phyloP scores from a whole-genome alignment of 139 green algal genomes.

The Chlorella sorokiniana region DNA sequence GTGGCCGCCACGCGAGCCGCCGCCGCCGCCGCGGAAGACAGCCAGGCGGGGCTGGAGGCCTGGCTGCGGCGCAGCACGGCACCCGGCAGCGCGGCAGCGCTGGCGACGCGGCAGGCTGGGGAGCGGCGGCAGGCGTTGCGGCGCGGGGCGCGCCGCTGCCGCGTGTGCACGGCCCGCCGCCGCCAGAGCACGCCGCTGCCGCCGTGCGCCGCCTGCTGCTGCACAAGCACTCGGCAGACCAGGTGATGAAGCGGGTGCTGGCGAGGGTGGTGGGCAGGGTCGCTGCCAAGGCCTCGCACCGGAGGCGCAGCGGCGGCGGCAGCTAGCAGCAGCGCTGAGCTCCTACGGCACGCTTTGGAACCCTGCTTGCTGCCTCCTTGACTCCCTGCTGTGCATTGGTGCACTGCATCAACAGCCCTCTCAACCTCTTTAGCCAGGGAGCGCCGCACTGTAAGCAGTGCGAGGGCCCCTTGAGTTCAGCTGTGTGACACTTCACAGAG shows the following conservation, averaged over 20 bases:
- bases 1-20: not conserved
- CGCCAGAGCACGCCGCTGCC: not conserved
- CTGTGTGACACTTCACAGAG: not conserved
- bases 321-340: not conserved
- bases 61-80: not conserved
- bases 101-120: too few relatives aligned
- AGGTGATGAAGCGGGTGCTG: slow-evolving; percentile 1
- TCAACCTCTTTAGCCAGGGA: too few relatives aligned
- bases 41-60: not conserved
- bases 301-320: not conserved
- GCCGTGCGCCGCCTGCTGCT: slow-evolving; percentile 1
- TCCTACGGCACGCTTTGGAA: too few relatives aligned
- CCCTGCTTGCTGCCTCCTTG: too few relatives aligned
- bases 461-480: too few relatives aligned
- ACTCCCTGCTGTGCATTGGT: not conserved
- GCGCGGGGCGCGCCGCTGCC: not conserved
- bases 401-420: not conserved
- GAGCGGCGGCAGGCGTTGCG: not conserved
- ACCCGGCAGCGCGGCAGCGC: not conserved
- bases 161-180: not conserved
- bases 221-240: not conserved
- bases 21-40: not conserved
- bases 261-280: not conserved
- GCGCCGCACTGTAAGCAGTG: too few relatives aligned
- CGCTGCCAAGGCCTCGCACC: not conserved